A percentile compares a stretch with the other conserved stretches of the same genome.
Conservation (phyloP, 202 grass and related monocot species). For the Elaeis oleifera region DNA sequence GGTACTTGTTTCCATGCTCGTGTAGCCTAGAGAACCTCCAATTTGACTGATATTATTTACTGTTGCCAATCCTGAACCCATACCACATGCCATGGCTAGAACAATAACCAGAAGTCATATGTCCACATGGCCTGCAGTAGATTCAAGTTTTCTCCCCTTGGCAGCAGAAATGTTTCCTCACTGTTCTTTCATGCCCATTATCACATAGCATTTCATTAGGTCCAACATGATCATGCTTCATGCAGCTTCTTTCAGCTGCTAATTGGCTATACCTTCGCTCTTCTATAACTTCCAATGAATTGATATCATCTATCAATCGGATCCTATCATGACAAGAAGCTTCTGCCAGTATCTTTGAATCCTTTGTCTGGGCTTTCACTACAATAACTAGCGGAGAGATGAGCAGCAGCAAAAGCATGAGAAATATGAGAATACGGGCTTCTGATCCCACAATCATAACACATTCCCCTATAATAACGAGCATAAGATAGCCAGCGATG, state of each 20-base stretch:
- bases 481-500: conserved; percentile 73
- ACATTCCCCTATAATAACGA: conserved; percentile 67
- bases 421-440: conserved; percentile 34
- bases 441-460: conserved; percentile 39
- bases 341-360: conserved; percentile 24
- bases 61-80: conserved; percentile 87
- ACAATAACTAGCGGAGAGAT: conserved; percentile 41
- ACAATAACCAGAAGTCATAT: conserved; percentile 74
- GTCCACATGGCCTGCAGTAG: conserved; percentile 56
- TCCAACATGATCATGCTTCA: not conserved
- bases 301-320: conserved; percentile 25
- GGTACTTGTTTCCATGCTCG: conserved; percentile 40
- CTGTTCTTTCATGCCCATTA: not conserved
- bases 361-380: conserved; percentile 41
- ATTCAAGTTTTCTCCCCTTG: conserved; percentile 47
- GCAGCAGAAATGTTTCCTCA: not conserved
- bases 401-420: conserved; percentile 43
- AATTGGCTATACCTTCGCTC: conserved; percentile 1
- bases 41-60: conserved; percentile 94
- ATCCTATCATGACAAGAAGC: conserved; percentile 21
- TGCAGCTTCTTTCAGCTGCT: not conserved
- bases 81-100: conserved; percentile 69
- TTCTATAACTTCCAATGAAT: not conserved
- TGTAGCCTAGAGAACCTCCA: conserved; percentile 61
- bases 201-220: not conserved